These are phyloP conservation scores for Umbelopsis ramanniana DNA, from an alignment of 192 early-diverging fungal genomes.

Conservation along the genomic window DNA sequence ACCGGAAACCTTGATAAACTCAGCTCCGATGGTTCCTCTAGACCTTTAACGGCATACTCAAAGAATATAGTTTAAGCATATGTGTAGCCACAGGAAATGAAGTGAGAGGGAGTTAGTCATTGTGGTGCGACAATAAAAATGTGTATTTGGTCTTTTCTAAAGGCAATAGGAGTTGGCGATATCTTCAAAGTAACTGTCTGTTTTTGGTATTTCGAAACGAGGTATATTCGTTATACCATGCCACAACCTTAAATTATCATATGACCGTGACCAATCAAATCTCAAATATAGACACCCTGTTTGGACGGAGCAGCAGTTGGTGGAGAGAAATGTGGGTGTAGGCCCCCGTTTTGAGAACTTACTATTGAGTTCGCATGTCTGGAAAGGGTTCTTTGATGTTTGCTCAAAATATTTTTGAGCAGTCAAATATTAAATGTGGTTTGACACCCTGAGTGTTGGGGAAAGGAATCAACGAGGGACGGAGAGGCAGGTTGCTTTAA, in stretches of 20 bases:
- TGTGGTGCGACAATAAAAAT: no score
- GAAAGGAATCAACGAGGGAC: no score
- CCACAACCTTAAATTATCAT: conserved; percentile 3
- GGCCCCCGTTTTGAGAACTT: background rate
- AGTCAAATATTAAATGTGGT: no score
- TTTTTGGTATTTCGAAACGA: background rate
- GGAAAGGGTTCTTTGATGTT: background rate
- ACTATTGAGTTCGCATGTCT: no score
- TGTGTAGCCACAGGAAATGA: background rate
- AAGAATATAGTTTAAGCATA: background rate
- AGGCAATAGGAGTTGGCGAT: no score
- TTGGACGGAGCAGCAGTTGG: no score
- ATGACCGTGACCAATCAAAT: conserved; percentile 18
- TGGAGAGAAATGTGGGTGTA: no score
- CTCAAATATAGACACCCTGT: background rate
- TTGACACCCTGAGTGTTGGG: no score
- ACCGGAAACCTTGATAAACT: background rate
- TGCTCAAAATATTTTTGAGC: background rate
- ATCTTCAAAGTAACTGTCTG: background rate
- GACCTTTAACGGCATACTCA: background rate
- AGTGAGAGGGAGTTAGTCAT: no score
- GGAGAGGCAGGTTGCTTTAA: no score
- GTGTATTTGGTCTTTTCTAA: no score
- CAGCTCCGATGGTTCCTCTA: conserved; percentile 5
- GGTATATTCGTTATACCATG: conserved; percentile 12